These are phyloP conservation scores for Strobilomyces echinocephalus DNA, from an alignment of 768 basidiomycete genomes.

Conservation along the genomic window DNA sequence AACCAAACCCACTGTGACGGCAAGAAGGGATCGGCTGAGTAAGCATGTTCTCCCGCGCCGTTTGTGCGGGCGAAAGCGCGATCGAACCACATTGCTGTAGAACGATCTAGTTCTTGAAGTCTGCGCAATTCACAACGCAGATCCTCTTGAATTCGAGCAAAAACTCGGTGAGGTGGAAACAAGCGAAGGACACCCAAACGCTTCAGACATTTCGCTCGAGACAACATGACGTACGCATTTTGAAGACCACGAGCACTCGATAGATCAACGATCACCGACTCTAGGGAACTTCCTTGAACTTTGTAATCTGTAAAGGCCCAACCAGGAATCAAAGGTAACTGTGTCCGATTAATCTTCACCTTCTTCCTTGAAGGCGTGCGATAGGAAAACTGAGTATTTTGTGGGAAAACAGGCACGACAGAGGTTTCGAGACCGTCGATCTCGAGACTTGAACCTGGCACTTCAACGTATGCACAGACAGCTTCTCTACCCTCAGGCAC, in stretches of 20 bases:
- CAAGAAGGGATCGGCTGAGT: too few relatives aligned
- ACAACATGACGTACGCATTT: background rate
- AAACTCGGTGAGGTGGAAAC: background rate
- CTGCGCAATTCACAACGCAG: background rate
- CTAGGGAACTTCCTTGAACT: background rate
- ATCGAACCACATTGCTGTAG: too few relatives aligned
- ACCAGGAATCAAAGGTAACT: background rate
- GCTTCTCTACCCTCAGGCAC: background rate
- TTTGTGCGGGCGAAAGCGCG: too few relatives aligned
- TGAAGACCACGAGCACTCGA: background rate
- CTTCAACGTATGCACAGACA: too few relatives aligned
- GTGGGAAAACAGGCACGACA: too few relatives aligned
- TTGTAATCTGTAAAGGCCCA: background rate
- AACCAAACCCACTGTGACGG: too few relatives aligned
- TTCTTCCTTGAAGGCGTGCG: too few relatives aligned
- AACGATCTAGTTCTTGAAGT: too few relatives aligned
- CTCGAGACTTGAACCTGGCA: too few relatives aligned
- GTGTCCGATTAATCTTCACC: background rate
- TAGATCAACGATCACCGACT: background rate
- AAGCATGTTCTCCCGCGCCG: too few relatives aligned
- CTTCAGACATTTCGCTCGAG: background rate
- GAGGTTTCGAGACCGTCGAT: too few relatives aligned
- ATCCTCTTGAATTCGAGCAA: background rate
- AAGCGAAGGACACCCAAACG: background rate
- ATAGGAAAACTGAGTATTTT: too few relatives aligned